Percentiles rank a stretch among this genome's conserved stretches.
These are phyloP conservation scores for Raphanus sativus DNA, from an alignment of 345 rosid genomes.

Conservation along the genomic window DNA sequence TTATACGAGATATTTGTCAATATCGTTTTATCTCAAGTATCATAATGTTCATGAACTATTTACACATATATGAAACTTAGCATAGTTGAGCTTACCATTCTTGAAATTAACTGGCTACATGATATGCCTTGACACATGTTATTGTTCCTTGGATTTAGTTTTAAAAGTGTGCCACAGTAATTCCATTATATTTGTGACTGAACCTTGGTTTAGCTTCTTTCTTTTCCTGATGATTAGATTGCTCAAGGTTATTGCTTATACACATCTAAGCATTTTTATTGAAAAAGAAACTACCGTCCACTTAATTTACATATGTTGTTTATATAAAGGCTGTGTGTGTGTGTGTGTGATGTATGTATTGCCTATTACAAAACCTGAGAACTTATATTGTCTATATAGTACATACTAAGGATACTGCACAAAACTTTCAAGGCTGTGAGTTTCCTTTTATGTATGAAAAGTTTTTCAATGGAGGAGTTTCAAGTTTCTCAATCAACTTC, in stretches of 20 bases:
- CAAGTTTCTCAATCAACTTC: not conserved
- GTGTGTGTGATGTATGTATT: not conserved
- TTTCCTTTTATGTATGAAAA: not conserved
- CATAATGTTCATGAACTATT: too few relatives aligned
- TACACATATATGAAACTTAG: constrained; percentile 2
- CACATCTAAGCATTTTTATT: not conserved
- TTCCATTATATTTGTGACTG: not conserved
- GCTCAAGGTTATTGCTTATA: not conserved
- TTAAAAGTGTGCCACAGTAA: not conserved
- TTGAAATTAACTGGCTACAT: constrained; percentile 5
- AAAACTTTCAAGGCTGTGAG: not conserved
- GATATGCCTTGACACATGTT: constrained; percentile 6
- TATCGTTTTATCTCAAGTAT: too few relatives aligned
- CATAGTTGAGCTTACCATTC: constrained; percentile 8
- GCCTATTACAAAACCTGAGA: constrained; percentile 4
- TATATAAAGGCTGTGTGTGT: not conserved
- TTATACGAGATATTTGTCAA: too few relatives aligned
- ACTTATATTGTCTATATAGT: not conserved
- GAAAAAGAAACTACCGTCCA: not conserved
- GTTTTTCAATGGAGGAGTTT: not conserved
- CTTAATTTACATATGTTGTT: not conserved
- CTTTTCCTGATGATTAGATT: not conserved
- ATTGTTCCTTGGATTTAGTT: constrained; percentile 3
- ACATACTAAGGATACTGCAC: not conserved
- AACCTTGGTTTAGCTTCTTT: not conserved